Evolutionary conservation across 2,329 filamentous ascomycete species (phyloP).

Genomic region (Fusarium pilosicola): DNA sequence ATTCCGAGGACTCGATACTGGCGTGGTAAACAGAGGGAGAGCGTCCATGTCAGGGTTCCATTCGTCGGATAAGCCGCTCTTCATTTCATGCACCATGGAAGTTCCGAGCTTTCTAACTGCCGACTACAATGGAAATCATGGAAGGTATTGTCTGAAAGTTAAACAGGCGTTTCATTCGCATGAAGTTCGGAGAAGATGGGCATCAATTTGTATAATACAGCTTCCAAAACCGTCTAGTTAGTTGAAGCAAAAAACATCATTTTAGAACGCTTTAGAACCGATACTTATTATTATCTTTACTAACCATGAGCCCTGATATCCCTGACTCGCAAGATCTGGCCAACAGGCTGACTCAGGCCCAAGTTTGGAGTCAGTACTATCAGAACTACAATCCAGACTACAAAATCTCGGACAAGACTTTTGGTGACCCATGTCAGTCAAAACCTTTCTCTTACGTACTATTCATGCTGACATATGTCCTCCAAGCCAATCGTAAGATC

Average conservation of each 20-base stretch:
- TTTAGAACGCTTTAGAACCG: fast-evolving
- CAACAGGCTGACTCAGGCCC: background rate
- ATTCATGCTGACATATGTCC: background rate
- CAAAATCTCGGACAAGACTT: background rate
- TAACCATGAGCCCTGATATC: background rate
- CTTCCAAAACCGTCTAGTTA: background rate
- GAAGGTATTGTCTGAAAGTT: fast-evolving
- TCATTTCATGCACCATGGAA: background rate
- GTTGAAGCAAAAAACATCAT: background rate
- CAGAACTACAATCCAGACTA: background rate
- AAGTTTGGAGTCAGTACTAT: background rate
- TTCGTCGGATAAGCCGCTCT: background rate
- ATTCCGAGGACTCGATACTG: no score
- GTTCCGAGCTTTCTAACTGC: background rate
- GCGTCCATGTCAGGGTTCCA: no score
- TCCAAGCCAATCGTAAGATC: background rate
- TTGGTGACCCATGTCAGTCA: background rate
- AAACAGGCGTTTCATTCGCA: fast-evolving
- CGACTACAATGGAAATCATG: background rate
- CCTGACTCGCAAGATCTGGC: background rate
- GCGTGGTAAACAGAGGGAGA: no score
- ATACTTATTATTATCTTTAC: fast-evolving
- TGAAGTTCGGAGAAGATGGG: fast-evolving
- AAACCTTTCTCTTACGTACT: fast-evolving
- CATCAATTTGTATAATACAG: background rate